Conservation (phyloP, 139 green algal genomes). For the Picochlorum sp. region DNA sequence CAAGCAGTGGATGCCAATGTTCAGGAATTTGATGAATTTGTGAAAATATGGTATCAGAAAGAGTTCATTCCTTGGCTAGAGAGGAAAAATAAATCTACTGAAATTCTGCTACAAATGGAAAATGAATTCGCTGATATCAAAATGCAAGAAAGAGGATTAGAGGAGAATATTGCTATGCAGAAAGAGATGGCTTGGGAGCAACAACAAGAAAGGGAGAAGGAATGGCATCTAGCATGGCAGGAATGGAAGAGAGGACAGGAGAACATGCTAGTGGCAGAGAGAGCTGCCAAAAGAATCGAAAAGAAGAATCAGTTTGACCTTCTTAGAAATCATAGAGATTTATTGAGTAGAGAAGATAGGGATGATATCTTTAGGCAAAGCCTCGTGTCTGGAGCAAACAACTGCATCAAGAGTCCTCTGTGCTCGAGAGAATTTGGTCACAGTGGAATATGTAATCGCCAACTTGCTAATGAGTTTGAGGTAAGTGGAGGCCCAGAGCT, state of each 20-base stretch:
- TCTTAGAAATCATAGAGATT: not conserved
- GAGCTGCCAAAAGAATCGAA: not conserved
- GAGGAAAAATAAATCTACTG: not conserved
- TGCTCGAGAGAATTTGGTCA: not conserved
- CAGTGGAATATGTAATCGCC: not conserved
- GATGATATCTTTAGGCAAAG: not conserved
- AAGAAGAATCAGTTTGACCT: not conserved
- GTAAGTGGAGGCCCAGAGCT: not conserved
- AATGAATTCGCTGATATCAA: not conserved
- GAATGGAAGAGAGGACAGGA: not conserved
- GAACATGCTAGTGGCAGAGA: not conserved
- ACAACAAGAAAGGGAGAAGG: slow-evolving; percentile 1
- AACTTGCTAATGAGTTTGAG: not conserved
- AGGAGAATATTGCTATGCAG: not conserved
- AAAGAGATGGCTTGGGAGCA: slow-evolving; percentile 6
- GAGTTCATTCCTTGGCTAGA: not conserved
- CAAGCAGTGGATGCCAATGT: no score
- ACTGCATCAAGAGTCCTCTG: not conserved
- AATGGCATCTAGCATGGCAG: slow-evolving; percentile 1
- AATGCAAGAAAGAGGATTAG: not conserved
- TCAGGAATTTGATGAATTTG: no score
- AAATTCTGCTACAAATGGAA: not conserved
- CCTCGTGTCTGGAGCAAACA: not conserved
- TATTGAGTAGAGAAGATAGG: not conserved
- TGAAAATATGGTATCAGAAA: not conserved